Evolutionary conservation across 768 basidiomycete species (phyloP), one percentile per base, ranked within the genome.

Genomic region (Boletus reticuloceps): DNA sequence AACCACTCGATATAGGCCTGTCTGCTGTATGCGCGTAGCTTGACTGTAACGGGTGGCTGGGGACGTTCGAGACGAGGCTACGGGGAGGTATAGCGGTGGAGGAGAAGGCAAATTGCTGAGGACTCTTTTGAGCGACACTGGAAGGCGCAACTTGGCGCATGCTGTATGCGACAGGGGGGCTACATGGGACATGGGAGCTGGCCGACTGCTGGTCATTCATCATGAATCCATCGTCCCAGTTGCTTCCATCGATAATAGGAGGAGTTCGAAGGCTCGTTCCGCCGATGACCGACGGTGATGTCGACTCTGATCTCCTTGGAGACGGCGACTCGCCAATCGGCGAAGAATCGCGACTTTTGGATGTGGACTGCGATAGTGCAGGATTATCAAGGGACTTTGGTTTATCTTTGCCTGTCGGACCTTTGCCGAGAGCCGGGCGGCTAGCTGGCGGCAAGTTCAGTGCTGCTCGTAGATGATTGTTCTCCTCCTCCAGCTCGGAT

Each of bases 391-490:
- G 73, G 8, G 69, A 49, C 62, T 79, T 89, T 47, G 87, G 85
- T 65, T 84, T 91, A 69, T 93, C 91, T 71, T 91, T 91, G 34
- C 91, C 91, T 0, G 91, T 94, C 27, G 91, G 91, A 45, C 91
- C 91, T 73, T 85, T 91, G 43, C 91, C 91, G 47, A 94, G 78
- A 3, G 84, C 72, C 17, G 82, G 81, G 60, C 91, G 79, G 65
- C 79, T 82, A 56, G 89, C 86, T 20, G 88, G 87, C 0, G 89
- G 88, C 25, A 94, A 74, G 62, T 82, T 84, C 53, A 93, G 78
- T 20, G 83, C 82, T 46, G 83, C 81, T 42, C 92, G 83, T 46
- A 94, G 79, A 61, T 78, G 81, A 42, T 75, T 76, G 66, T 93
- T 94, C 75, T 95, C 92, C 57, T 86, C 84, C 74, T 95, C 91